These are phyloP conservation scores for Agrostemma githago DNA, from an alignment of 148 eudicot genomes.

Conservation along the genomic window DNA sequence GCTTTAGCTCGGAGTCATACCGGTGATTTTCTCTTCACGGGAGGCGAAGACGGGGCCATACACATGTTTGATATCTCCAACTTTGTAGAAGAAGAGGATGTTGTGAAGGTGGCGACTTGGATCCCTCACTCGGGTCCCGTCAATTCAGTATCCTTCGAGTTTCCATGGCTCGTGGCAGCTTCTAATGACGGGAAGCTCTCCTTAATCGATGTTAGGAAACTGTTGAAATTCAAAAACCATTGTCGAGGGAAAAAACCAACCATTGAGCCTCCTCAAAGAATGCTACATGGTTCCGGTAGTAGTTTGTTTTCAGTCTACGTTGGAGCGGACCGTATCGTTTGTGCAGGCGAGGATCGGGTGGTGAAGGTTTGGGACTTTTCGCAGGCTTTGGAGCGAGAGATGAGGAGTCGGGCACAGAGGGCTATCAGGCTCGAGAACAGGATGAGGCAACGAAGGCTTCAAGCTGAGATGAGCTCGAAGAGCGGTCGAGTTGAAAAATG, in stretches of 20 bases:
- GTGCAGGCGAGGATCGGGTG: slow-evolving; percentile 85
- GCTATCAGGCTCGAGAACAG: slow-evolving; percentile 70
- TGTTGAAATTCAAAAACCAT: slow-evolving; percentile 44
- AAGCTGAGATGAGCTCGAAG: slow-evolving; percentile 56
- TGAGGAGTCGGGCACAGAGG: slow-evolving; percentile 49
- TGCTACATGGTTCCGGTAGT: slow-evolving; percentile 76
- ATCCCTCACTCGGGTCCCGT: slow-evolving; percentile 76
- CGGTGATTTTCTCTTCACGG: slow-evolving; percentile 82
- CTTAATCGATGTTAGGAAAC: slow-evolving; percentile 78
- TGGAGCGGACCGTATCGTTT: slow-evolving; percentile 80
- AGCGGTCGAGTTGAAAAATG: slow-evolving; percentile 52
- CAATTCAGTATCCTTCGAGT: slow-evolving; percentile 85
- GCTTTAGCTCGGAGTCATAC: slow-evolving; percentile 82
- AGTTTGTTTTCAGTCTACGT: slow-evolving; percentile 72
- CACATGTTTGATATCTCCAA: slow-evolving; percentile 74
- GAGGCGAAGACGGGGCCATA: slow-evolving; percentile 89
- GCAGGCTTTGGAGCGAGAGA: slow-evolving; percentile 69
- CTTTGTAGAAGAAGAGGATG: slow-evolving; percentile 19
- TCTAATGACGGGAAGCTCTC: slow-evolving; percentile 81
- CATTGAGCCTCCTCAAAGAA: slow-evolving; percentile 86
- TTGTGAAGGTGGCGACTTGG: slow-evolving; percentile 67
- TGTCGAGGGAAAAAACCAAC: slow-evolving; percentile 29
- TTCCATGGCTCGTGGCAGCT: slow-evolving; percentile 97
- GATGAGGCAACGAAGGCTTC: slow-evolving; percentile 84
- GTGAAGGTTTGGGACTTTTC: slow-evolving; percentile 95